These are phyloP conservation scores for Mortierella antarctica DNA, from an alignment of 192 early-diverging fungal genomes.

Conservation along the genomic window DNA sequence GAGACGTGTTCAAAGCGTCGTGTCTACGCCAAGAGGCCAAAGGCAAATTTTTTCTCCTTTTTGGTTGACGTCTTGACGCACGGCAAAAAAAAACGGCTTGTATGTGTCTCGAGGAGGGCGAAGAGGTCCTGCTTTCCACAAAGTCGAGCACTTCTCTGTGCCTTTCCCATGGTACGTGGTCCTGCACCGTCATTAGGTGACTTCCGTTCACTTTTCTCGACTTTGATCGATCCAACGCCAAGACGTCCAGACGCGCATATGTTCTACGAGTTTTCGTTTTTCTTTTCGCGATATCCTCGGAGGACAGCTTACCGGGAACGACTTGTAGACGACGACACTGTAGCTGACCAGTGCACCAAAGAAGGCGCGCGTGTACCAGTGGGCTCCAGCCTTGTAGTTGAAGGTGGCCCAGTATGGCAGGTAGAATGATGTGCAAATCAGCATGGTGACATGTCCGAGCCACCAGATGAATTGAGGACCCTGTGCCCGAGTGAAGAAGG, in stretches of 20 bases:
- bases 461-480: conserved; percentile 67
- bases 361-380: conserved; percentile 71
- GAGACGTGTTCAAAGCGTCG: background rate
- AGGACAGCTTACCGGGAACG: conserved; percentile 71
- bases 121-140: too few species aligned
- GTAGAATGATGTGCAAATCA: conserved; percentile 58
- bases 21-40: background rate
- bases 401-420: conserved; percentile 53
- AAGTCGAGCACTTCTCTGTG: too few species aligned
- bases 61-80: too few species aligned
- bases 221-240: background rate
- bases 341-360: conserved; percentile 77
- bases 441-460: conserved; percentile 57
- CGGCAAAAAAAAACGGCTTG: too few species aligned
- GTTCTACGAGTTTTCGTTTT: background rate
- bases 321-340: conserved; percentile 84
- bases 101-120: too few species aligned
- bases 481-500: conserved; percentile 23
- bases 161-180: too few species aligned
- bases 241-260: background rate
- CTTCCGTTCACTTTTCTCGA: too few species aligned
- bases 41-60: too few species aligned
- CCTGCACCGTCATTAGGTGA: too few species aligned
- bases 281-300: background rate
- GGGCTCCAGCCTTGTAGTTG: conserved; percentile 47